Evolutionary conservation across 1,284 basidiomycete genomes (phyloP), one percentile per base, ranked within the genome.

Genomic region (Ustilago shanxiensis): DNA sequence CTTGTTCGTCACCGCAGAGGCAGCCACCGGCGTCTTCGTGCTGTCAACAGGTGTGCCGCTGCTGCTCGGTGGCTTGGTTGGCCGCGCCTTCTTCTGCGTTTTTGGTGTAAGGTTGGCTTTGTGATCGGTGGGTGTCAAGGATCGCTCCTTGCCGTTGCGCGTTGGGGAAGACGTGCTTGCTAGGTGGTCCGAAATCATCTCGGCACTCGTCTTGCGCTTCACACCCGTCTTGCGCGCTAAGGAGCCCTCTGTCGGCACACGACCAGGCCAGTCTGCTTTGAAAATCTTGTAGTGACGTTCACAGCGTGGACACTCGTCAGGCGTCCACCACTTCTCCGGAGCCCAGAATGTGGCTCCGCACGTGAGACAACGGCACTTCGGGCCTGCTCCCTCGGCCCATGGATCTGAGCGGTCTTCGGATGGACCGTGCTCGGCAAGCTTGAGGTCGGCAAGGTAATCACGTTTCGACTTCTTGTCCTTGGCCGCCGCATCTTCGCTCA

Each of bases 261-360:
- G 74, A 0, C 64, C 59, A 8, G 84, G 84, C 84, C 84, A 86
- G 55, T 84, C 84, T 11, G 74, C 79, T 52, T 83, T 82, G 74
- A 79, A 86, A 59, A 86, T 83, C 59, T 81, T 80, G 70, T 83
- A 84, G 58, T 86, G 84, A 20, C 84, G 76, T 54, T 84, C 83
- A 59, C 84, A 86, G 13, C 84, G 73, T 5, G 72, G 67, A 39
- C 84, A 86, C 60, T 86, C 84, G 63, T 84, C 84, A 8, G 83
- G 83, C 18, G 77, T 77, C 83, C 82, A 86, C 84, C 84, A 86
- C 22, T 79, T 80, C 65, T 84, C 83, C 2, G 79, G 83, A 13
- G 81, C 80, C 71, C 79, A 82, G 58, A 84, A 86, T 0, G 65
- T 72, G 3, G 77, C 71, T 7, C 82, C 80, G 51, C 84, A 86